Conservation (phyloP, 257 asterid species). For the Voacanga thouarsii region DNA sequence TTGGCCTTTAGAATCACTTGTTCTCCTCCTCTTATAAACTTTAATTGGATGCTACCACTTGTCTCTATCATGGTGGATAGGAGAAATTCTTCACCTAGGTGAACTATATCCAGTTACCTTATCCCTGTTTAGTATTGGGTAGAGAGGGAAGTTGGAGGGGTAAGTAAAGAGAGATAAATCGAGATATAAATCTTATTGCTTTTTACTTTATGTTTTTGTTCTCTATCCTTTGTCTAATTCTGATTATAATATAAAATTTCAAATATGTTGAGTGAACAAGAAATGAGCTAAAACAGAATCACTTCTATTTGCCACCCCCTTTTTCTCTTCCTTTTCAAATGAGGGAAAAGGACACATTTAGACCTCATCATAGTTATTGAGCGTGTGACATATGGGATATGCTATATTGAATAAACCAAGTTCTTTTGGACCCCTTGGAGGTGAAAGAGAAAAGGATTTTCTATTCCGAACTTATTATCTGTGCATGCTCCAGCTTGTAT, state of each 20-base stretch:
- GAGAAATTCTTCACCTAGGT: background rate
- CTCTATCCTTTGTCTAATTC: background rate
- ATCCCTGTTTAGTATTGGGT: background rate
- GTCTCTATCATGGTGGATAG: too few species aligned
- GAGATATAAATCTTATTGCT: background rate
- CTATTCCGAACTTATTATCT: background rate
- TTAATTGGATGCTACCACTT: too few species aligned
- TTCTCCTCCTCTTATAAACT: too few species aligned
- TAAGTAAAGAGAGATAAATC: background rate
- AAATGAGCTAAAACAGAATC: background rate
- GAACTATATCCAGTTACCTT: background rate
- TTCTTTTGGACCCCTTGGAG: background rate
- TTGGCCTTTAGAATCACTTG: too few species aligned
- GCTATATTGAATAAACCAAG: background rate
- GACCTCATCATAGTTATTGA: too few species aligned
- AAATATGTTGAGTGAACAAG: background rate
- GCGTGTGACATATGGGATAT: background rate
- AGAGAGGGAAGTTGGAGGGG: background rate
- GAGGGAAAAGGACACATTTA: too few species aligned
- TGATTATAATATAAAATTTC: background rate
- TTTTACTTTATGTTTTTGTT: background rate
- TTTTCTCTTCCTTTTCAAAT: background rate
- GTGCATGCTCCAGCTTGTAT: background rate
- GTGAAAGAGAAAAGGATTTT: too few species aligned
- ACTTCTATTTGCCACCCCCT: background rate